A percentile compares a stretch with the other conserved stretches of the same genome.
These are phyloP conservation scores for Candida rishiriensis DNA, from an alignment of 805 yeast genomes.

Conservation along the genomic window DNA sequence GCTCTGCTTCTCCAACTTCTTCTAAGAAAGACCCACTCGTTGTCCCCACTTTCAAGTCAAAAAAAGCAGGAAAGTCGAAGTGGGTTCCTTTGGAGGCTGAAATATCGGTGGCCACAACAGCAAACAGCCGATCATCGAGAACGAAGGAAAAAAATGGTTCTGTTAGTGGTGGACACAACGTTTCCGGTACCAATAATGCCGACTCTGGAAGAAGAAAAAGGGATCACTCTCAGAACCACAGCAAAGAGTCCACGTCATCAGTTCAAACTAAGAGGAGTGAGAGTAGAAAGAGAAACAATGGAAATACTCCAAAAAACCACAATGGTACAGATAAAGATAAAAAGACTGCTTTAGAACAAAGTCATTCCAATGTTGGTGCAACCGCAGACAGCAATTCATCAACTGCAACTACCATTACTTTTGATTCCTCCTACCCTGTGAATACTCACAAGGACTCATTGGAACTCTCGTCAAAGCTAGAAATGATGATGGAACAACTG, in stretches of 20 bases:
- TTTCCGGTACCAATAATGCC: background rate
- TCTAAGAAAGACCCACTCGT: background rate
- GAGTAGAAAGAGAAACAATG: conserved; percentile 1
- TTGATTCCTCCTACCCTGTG: too few species aligned
- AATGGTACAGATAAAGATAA: background rate
- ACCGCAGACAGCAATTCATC: too few species aligned
- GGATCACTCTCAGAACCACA: conserved; percentile 1
- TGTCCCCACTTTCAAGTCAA: conserved; percentile 8
- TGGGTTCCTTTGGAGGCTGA: conserved; percentile 25
- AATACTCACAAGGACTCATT: too few species aligned
- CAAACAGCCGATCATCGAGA: background rate
- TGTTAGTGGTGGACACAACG: conserved; percentile 2
- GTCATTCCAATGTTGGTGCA: too few species aligned
- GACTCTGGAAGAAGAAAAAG: background rate
- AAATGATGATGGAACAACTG: too few species aligned
- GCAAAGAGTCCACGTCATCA: background rate
- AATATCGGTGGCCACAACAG: conserved; percentile 16
- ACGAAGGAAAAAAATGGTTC: background rate
- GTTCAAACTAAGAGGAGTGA: background rate
- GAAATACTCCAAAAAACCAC: background rate
- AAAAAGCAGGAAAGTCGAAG: conserved; percentile 19
- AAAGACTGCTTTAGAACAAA: background rate
- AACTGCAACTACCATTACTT: too few species aligned
- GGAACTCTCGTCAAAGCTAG: too few species aligned
- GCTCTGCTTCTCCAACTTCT: background rate